phyloP scores from a whole-genome alignment of 192 early-diverging fungal species.

The Linnemannia zychae region DNA sequence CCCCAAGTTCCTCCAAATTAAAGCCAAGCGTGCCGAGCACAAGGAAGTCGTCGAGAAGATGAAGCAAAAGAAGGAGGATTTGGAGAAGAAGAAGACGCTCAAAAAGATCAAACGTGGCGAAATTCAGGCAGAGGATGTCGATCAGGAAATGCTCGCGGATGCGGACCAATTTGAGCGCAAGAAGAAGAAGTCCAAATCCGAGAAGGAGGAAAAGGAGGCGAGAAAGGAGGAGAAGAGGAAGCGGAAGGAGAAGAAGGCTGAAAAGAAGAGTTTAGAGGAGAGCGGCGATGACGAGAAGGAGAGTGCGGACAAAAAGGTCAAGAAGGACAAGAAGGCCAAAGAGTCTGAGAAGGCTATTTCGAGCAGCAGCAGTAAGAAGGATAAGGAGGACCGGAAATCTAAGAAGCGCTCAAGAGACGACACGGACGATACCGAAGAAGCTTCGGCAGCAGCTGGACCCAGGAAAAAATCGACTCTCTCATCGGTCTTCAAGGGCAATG shows the following conservation, averaged over 20 bases:
- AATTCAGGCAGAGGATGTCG: slow-evolving; percentile 31
- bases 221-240: slow-evolving; percentile 43
- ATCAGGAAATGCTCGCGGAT: slow-evolving; percentile 24
- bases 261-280: slow-evolving; percentile 25
- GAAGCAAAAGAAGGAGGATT: slow-evolving; percentile 60
- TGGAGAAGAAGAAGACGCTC: slow-evolving; percentile 61
- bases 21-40: slow-evolving; percentile 71
- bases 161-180: slow-evolving; percentile 42
- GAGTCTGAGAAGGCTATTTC: not conserved
- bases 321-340: slow-evolving; percentile 42
- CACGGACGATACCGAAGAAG: not conserved
- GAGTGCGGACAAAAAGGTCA: slow-evolving; percentile 24
- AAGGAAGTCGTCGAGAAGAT: slow-evolving; percentile 61
- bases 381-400: slow-evolving; percentile 3
- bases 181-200: slow-evolving; percentile 28
- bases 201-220: slow-evolving; percentile 35
- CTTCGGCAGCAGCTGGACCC: not conserved
- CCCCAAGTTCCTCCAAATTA: slow-evolving; percentile 74
- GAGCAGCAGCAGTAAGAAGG: too few species aligned
- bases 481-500: slow-evolving; percentile 50
- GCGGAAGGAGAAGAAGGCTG: slow-evolving; percentile 32
- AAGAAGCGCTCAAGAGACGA: slow-evolving; percentile 29
- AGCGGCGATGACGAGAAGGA: slow-evolving; percentile 24
- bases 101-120: slow-evolving; percentile 51
- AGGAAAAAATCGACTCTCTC: slow-evolving; percentile 46